phyloP scores from a whole-genome alignment of 1,284 basidiomycete genomes.

The Fistulinella staudtii region DNA sequence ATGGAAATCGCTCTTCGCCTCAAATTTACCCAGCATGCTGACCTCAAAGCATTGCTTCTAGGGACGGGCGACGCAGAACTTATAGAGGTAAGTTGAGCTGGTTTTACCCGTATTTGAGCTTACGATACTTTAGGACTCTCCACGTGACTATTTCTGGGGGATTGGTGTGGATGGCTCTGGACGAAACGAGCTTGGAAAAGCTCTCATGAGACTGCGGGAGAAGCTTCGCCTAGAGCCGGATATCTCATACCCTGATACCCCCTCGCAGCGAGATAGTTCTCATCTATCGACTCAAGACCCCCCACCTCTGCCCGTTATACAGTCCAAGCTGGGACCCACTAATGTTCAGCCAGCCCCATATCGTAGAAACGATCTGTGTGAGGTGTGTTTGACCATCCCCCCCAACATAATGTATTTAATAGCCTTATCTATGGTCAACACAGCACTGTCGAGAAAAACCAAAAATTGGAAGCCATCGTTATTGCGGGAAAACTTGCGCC shows the following conservation, averaged over 20 bases:
- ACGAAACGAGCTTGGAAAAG: slow-evolving; percentile 43
- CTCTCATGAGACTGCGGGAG: slow-evolving; percentile 36
- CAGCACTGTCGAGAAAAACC: too few species aligned
- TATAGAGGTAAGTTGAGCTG: slow-evolving; percentile 27
- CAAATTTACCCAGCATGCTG: slow-evolving; percentile 42
- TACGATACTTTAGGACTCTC: slow-evolving; percentile 29
- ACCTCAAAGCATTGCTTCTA: slow-evolving; percentile 36
- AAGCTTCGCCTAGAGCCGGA: slow-evolving; percentile 15
- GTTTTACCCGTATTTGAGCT: background rate
- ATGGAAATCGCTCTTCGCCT: slow-evolving; percentile 39
- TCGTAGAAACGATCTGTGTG: slow-evolving; percentile 37
- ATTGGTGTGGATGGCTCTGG: slow-evolving; percentile 37
- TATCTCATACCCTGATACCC: background rate
- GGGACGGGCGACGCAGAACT: slow-evolving; percentile 35
- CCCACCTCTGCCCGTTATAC: too few species aligned
- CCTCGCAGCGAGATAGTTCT: background rate
- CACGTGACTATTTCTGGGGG: slow-evolving; percentile 44
- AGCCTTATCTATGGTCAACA: too few species aligned
- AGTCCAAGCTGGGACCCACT: background rate
- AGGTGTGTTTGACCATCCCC: too few species aligned
- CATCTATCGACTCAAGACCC: too few species aligned
- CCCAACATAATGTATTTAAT: background rate
- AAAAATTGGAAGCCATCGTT: too few species aligned
- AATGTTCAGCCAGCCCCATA: slow-evolving; percentile 33
- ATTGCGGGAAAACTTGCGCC: too few species aligned